These are phyloP conservation scores for Alternaria sp. DNA, from an alignment of 2,329 filamentous ascomycete species.

Conservation along the genomic window DNA sequence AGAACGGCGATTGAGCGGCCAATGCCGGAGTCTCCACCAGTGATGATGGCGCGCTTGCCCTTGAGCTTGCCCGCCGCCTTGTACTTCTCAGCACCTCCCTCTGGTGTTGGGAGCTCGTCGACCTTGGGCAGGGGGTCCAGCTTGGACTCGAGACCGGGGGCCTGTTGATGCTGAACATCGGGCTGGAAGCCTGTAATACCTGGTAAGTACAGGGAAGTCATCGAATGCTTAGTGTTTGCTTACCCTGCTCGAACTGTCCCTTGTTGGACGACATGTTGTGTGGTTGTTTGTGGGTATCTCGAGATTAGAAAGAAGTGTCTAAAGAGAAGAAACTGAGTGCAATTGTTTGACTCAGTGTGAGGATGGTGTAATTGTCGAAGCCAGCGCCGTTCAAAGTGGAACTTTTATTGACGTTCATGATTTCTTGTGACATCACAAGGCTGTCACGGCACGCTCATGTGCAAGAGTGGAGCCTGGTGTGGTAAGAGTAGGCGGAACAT, in stretches of 20 bases:
- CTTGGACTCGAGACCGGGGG: constrained; percentile 61
- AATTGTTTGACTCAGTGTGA: not conserved
- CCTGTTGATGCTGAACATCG: constrained; percentile 56
- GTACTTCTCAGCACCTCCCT: constrained; percentile 73
- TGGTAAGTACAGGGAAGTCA: constrained; percentile 10
- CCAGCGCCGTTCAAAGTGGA: not conserved
- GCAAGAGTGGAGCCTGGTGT: constrained; percentile 21
- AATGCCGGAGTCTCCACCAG: constrained; percentile 81
- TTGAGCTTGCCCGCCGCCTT: constrained; percentile 76
- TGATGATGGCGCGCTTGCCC: constrained; percentile 79
- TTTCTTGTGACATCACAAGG: constrained; percentile 35
- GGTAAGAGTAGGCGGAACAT: not conserved
- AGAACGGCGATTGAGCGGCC: constrained; percentile 77
- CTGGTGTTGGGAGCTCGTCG: constrained; percentile 70
- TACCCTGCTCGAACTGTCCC: constrained; percentile 47
- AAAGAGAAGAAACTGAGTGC: not conserved
- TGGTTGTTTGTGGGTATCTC: not conserved
- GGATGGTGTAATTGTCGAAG: not conserved
- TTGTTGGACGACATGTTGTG: constrained; percentile 58
- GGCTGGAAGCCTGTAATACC: constrained; percentile 55
- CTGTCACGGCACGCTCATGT: constrained; percentile 24
- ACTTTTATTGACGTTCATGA: constrained; percentile 21
- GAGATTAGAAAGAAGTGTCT: not conserved
- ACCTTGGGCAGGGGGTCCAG: constrained; percentile 66
- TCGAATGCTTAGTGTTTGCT: no score